Base-by-base conservation (phyloP, 1,139 yeast species). In the Suhomyces wounanorum region DNA sequence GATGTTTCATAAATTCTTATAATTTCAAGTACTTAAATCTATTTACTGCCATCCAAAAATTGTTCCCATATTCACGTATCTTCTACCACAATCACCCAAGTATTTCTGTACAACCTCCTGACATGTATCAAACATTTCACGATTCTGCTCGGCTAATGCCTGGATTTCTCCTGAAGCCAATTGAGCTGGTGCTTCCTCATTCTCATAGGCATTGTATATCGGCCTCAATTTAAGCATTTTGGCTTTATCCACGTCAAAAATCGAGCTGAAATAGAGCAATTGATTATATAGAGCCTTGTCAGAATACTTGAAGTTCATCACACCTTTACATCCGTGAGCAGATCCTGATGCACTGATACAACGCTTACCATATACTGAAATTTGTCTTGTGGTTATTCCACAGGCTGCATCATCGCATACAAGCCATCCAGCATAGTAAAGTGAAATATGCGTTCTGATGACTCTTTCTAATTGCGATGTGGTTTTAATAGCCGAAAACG, bases 251-350 rank as follows among this genome's bases (percentile, higher is more conserved):
- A 85, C 85, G 66, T 92, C 95, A 66, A 94, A 95, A 21, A 95
- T 65, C 3, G 92, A 81, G 56, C 83, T 84, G 59, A 88, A 83
- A 64, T 90, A 94, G 42, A 89, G 75, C 59, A 95, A 73, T 68
- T 95, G 99, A 63, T 89, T 89, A 73, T 94, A 94, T 45, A 95
- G 77, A 48, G 83, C 85, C 64, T 86, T 86, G 67, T 90, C 97
- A 39, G 84, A 76, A 67, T 89, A 94, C 55, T 79, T 81, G 68
- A 84, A 89, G 52, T 82, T 73, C 91, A 92, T 88, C 21, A 87
- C 80, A 31, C 99, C 99, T 58, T 87, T 85, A 66, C 98, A 94
- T 28, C 84, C 84, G 58, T 74, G 78, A 0, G 84, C 84, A 45
- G 73, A 77, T 8, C 89, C 89, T 57, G 78, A 79, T 53, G 68